Base-by-base conservation (phyloP, 768 basidiomycete genomes). In the Galerina marginata region DNA sequence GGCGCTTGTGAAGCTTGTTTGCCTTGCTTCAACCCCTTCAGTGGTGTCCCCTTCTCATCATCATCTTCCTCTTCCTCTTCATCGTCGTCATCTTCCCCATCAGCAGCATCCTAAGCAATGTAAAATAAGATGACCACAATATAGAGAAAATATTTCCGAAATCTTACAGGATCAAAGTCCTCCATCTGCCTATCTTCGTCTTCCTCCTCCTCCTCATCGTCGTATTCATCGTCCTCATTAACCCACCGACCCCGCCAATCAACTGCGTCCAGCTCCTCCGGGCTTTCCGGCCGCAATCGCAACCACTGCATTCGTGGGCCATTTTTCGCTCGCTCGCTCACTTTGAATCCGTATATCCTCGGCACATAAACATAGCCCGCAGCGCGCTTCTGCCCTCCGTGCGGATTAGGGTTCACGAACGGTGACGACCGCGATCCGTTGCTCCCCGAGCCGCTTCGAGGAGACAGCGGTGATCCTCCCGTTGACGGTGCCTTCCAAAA, bases 231-330 rank as follows among this genome's bases (percentile, higher is more conserved):
- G 53, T 83, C 82, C 16, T 84, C 83, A 61, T 86, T 85, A 62
- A 93, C 86, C 93, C 95, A 98, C 51, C 91, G 79, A 6, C 96
- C 96, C 59, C 91, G 83, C 87, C 89, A 94, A 72, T 97, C 96
- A 33, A 97, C 95, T 68, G 83, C 79, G 66, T 95, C 93, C 67
- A 98, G 74, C 67, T 96, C 93, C 56, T 85, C 84, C 1, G 88
- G 83, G 59, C 81, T 87, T 72, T 91, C 88, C 36, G 96, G 96
- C 59, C 96, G 81, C 74, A 95, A 73, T 56, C 97, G 83, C 74
- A 99, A 74, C 97, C 97, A 99, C 69, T 90, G 89, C 96, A 99
- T 99, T 59, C 97, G 83, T 12, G 97, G 97, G 4, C 97, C 97
- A 67, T 87, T 92, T 73, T 94, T 92, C 10, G 97, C 95, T 53